Evolutionary conservation across 1,284 basidiomycete species (phyloP).

Genomic region (Boletus semigastroideus): DNA sequence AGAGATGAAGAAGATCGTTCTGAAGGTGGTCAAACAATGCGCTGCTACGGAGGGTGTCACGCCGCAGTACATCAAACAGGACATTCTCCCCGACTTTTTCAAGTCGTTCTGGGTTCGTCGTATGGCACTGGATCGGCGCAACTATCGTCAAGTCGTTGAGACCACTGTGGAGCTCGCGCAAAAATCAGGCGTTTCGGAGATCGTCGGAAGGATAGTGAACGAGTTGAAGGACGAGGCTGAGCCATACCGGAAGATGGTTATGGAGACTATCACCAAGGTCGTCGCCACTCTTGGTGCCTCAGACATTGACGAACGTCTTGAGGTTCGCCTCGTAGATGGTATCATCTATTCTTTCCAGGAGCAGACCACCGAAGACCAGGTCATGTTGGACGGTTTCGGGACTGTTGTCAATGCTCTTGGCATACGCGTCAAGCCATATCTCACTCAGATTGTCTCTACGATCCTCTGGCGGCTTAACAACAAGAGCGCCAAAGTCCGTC

Average conservation of each 20-base stretch:
- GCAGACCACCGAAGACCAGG: conserved; percentile 97
- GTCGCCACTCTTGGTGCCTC: conserved; percentile 90
- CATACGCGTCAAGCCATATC: conserved; percentile 97
- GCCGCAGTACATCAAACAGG: conserved; percentile 90
- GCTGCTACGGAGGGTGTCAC: conserved; percentile 97
- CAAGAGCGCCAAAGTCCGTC: conserved; percentile 98
- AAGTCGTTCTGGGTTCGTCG: conserved; percentile 97
- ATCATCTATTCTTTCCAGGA: conserved; percentile 99
- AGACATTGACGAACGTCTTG: conserved; percentile 94
- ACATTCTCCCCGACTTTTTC: conserved; percentile 99
- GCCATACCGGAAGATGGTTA: conserved; percentile 99
- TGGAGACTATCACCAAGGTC: conserved; percentile 99
- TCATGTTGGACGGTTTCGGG: conserved; percentile 98
- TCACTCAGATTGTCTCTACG: conserved; percentile 99
- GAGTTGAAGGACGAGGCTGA: conserved; percentile 97
- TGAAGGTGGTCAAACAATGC: conserved; percentile 99
- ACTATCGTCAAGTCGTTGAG: conserved; percentile 97
- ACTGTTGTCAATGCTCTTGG: conserved; percentile 96
- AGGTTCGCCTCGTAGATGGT: conserved; percentile 93
- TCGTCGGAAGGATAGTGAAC: conserved; percentile 93
- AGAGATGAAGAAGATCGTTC: conserved; percentile 99
- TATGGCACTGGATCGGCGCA: conserved; percentile 96
- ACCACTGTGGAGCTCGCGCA: conserved; percentile 98
- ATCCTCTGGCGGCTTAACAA: conserved; percentile 99
- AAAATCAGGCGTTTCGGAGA: conserved; percentile 95